A percentile compares a stretch with the other conserved stretches of the same genome.
These are phyloP conservation scores for Lignosus rhinocerotis DNA, from an alignment of 1,284 basidiomycete genomes.

Conservation along the genomic window DNA sequence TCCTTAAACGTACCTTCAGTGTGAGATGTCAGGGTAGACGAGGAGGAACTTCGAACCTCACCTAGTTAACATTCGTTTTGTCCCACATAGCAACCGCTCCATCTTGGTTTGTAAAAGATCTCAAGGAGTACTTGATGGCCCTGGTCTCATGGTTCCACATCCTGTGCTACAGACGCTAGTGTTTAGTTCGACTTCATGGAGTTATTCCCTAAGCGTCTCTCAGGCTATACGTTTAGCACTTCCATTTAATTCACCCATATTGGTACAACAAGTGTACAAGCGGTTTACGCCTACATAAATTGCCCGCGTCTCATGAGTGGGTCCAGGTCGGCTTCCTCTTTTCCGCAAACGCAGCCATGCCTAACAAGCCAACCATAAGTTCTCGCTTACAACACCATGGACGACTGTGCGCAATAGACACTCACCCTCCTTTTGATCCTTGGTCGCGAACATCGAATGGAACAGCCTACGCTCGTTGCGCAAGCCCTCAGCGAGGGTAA, in stretches of 20 bases:
- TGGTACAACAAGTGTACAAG: neutral
- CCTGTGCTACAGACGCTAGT: too few relatives aligned
- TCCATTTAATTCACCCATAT: neutral
- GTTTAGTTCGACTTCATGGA: too few relatives aligned
- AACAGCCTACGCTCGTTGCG: conserved; percentile 89
- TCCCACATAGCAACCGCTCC: too few relatives aligned
- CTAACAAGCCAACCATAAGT: conserved; percentile 38
- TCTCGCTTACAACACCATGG: neutral
- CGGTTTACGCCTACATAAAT: too few relatives aligned
- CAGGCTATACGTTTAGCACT: neutral
- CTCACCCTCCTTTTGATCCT: conserved; percentile 96
- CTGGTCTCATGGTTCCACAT: too few relatives aligned
- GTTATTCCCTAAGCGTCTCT: too few relatives aligned
- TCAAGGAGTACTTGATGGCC: too few relatives aligned
- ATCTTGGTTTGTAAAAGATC: too few relatives aligned
- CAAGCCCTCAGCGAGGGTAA: conserved; percentile 82
- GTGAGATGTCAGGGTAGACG: too few relatives aligned
- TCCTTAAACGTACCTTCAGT: too few relatives aligned
- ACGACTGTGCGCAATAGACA: conserved; percentile 9
- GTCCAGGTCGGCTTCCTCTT: conserved; percentile 91
- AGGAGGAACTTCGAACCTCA: too few relatives aligned
- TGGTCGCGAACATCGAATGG: conserved; percentile 91
- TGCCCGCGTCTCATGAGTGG: conserved; percentile 42
- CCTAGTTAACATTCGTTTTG: too few relatives aligned
- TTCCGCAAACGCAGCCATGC: conserved; percentile 97